Percentiles rank a stretch among this genome's conserved stretches.
Conservation (phyloP, 1,139 yeast species). For the Yamadazyma epiphylla region DNA sequence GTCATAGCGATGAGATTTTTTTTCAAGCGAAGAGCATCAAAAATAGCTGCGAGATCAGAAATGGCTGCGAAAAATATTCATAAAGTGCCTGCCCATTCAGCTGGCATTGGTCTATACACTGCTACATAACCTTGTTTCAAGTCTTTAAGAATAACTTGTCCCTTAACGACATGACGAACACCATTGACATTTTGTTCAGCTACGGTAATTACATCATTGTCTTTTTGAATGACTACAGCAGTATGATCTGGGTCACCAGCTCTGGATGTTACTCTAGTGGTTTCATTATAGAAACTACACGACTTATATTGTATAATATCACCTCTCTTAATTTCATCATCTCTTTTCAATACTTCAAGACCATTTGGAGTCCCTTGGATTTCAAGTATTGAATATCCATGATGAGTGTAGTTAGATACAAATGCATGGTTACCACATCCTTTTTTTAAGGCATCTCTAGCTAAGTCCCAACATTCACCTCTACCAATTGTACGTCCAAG, state of each 20-base stretch:
- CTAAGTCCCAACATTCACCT: conserved; percentile 82
- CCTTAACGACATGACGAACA: conserved; percentile 43
- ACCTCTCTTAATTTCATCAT: conserved; percentile 38
- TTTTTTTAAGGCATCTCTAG: conserved; percentile 55
- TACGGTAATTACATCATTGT: conserved; percentile 32
- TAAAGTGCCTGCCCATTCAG: conserved; percentile 7
- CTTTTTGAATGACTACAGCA: conserved; percentile 46
- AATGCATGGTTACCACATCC: conserved; percentile 65
- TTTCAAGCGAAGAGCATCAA: conserved; percentile 1
- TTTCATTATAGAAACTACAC: conserved; percentile 39
- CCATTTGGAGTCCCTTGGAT: conserved; percentile 24
- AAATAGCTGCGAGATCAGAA: background rate
- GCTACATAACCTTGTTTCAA: conserved; percentile 46
- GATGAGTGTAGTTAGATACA: conserved; percentile 49
- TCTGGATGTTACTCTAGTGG: conserved; percentile 22
- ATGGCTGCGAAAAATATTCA: background rate
- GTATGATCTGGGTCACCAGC: conserved; percentile 71
- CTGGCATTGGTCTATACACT: conserved; percentile 52
- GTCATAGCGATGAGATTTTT: background rate
- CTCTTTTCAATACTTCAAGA: conserved; percentile 36
- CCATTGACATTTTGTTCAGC: conserved; percentile 63
- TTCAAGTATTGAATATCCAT: conserved; percentile 55
- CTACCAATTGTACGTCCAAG: conserved; percentile 56
- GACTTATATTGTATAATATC: conserved; percentile 39
- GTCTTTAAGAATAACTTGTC: conserved; percentile 39